Conservation (phyloP, 345 rosid genomes). For the Ceriops tagal region DNA sequence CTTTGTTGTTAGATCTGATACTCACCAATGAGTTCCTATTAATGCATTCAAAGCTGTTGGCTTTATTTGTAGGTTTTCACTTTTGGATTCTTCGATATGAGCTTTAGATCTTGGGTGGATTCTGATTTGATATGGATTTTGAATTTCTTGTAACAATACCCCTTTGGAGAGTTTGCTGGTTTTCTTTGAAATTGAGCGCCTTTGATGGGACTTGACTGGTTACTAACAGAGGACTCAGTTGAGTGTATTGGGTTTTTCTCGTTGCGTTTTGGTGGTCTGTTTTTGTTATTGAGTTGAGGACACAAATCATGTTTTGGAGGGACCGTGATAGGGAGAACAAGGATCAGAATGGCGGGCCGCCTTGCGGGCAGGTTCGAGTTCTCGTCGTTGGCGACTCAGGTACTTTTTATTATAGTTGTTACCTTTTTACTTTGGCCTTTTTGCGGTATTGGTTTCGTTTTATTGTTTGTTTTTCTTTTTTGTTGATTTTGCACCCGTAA, state of each 20-base stretch:
- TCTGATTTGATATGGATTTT: slow-evolving; percentile 22
- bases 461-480: no score
- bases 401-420: slow-evolving; percentile 8
- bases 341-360: slow-evolving; percentile 68
- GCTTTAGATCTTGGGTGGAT: slow-evolving; percentile 27
- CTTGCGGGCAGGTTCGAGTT: slow-evolving; percentile 95
- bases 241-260: no score
- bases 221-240: background rate
- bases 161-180: slow-evolving; percentile 19
- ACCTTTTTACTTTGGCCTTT: no score
- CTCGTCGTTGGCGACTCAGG: slow-evolving; percentile 98
- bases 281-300: background rate
- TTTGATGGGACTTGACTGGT: slow-evolving; percentile 31
- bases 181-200: slow-evolving; percentile 18
- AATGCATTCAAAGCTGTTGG: no score
- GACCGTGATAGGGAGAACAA: slow-evolving; percentile 85
- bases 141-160: slow-evolving; percentile 19
- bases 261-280: no score
- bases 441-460: no score
- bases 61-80: background rate
- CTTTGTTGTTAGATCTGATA: slow-evolving; percentile 7
- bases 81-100: slow-evolving; percentile 10
- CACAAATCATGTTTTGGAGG: slow-evolving; percentile 74
- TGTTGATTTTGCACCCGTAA: no score
- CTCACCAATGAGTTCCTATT: background rate